A percentile compares a stretch with the other conserved stretches of the same genome.
Conservation (phyloP, 225 moss, liverwort and hornwort species). For the Polytrichum commune region DNA sequence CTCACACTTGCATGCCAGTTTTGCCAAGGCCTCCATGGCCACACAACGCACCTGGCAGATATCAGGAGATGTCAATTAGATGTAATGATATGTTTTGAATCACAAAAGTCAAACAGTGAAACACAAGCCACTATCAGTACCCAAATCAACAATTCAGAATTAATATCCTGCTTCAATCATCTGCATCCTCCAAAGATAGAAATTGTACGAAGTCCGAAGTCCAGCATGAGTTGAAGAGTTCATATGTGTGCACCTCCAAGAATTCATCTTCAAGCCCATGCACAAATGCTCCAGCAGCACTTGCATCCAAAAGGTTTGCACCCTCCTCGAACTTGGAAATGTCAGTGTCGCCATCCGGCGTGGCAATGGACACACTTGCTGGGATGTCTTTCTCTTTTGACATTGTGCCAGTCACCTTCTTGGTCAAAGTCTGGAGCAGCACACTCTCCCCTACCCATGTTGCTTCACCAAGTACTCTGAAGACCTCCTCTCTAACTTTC, state of each 20-base stretch:
- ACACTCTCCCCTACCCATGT: constrained; percentile 65
- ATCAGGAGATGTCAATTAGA: neutral
- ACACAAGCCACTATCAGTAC: neutral
- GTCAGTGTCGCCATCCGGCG: constrained; percentile 43
- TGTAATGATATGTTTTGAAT: no score
- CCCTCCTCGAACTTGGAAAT: constrained; percentile 58
- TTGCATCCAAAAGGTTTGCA: constrained; percentile 61
- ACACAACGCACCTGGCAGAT: constrained; percentile 71
- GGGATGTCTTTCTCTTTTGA: constrained; percentile 44
- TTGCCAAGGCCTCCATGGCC: constrained; percentile 76
- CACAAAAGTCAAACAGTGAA: constrained; percentile 5
- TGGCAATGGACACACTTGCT: constrained; percentile 17
- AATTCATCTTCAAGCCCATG: constrained; percentile 97
- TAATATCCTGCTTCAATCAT: constrained; percentile 4
- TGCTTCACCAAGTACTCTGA: constrained; percentile 79
- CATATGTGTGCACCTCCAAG: constrained; percentile 55
- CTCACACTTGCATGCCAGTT: constrained; percentile 57
- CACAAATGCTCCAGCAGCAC: constrained; percentile 96
- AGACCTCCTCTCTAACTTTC: constrained; percentile 81
- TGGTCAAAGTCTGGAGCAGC: constrained; percentile 84
- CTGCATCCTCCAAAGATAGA: neutral
- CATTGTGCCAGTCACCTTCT: constrained; percentile 63
- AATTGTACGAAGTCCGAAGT: no score
- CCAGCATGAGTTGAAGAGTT: no score
- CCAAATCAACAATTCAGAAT: neutral